Percentiles rank a stretch among this genome's conserved stretches.
phyloP scores from a whole-genome alignment of 345 rosid species.

The Melaleuca quinquenervia region DNA sequence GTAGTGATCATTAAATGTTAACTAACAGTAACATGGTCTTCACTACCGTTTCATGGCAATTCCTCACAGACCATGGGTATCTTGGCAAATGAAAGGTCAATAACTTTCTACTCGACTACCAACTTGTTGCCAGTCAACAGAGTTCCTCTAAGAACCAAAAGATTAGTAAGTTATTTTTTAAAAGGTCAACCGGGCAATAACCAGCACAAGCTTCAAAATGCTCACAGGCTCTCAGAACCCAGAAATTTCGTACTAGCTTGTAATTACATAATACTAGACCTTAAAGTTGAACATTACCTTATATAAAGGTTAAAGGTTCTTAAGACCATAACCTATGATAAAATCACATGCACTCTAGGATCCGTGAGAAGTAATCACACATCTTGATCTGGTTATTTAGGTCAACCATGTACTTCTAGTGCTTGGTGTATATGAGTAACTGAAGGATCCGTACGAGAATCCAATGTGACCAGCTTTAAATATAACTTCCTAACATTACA shows the following conservation, averaged over 20 bases:
- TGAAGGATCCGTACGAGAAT: not conserved
- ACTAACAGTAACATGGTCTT: not conserved
- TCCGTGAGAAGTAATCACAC: not conserved
- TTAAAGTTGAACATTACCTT: not conserved
- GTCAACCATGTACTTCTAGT: not conserved
- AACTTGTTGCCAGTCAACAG: not conserved
- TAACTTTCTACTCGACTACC: not conserved
- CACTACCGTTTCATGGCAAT: not conserved
- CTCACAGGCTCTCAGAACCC: not conserved
- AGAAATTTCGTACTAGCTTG: not conserved
- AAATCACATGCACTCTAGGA: not conserved
- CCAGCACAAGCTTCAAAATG: not conserved
- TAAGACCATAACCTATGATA: not conserved
- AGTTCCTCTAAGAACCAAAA: not conserved
- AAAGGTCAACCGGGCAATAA: not conserved
- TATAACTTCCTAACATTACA: not conserved
- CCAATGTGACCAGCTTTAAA: not conserved
- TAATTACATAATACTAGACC: not conserved
- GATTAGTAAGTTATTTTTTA: not conserved
- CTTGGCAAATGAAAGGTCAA: not conserved
- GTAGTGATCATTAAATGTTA: not conserved
- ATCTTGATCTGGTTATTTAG: not conserved
- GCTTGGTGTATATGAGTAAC: not conserved
- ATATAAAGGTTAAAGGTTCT: not conserved
- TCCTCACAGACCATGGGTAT: not conserved